Conservation (phyloP, 306 rosid genomes). For the Astragalus glycyphyllos region DNA sequence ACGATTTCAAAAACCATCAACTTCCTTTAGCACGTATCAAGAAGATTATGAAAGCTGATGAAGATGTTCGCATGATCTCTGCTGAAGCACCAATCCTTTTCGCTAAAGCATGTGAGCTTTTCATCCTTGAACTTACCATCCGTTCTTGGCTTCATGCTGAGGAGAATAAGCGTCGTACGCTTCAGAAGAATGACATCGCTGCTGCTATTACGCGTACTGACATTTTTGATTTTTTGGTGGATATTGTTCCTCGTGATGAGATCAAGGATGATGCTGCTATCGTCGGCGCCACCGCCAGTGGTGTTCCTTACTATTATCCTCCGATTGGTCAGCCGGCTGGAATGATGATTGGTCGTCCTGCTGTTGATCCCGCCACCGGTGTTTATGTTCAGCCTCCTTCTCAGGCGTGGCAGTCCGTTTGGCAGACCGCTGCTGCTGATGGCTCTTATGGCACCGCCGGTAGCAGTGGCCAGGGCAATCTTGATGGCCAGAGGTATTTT, state of each 20-base stretch:
- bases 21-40: slow-evolving; percentile 97
- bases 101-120: slow-evolving; percentile 98
- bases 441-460: slow-evolving; percentile 59
- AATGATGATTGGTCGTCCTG: slow-evolving; percentile 91
- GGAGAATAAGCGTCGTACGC: slow-evolving; percentile 91
- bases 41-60: slow-evolving; percentile 99
- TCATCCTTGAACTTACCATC: slow-evolving; percentile 97
- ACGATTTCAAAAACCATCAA: slow-evolving; percentile 98
- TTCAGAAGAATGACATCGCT: slow-evolving; percentile 95
- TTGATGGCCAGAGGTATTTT: slow-evolving; percentile 80
- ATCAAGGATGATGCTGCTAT: slow-evolving; percentile 76
- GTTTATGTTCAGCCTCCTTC: slow-evolving; percentile 92
- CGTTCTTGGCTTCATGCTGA: slow-evolving; percentile 99
- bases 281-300: slow-evolving; percentile 77
- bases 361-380: slow-evolving; percentile 77
- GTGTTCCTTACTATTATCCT: slow-evolving; percentile 86
- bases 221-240: slow-evolving; percentile 86
- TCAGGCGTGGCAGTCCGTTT: slow-evolving; percentile 95
- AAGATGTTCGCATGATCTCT: slow-evolving; percentile 98
- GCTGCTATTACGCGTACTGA: slow-evolving; percentile 95
- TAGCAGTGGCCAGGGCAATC: slow-evolving; percentile 68
- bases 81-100: slow-evolving; percentile 94
- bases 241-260: slow-evolving; percentile 95
- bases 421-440: slow-evolving; percentile 81
- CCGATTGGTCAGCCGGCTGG: slow-evolving; percentile 89